phyloP scores from a whole-genome alignment of 768 basidiomycete species.

The Pleurotus djamor region DNA sequence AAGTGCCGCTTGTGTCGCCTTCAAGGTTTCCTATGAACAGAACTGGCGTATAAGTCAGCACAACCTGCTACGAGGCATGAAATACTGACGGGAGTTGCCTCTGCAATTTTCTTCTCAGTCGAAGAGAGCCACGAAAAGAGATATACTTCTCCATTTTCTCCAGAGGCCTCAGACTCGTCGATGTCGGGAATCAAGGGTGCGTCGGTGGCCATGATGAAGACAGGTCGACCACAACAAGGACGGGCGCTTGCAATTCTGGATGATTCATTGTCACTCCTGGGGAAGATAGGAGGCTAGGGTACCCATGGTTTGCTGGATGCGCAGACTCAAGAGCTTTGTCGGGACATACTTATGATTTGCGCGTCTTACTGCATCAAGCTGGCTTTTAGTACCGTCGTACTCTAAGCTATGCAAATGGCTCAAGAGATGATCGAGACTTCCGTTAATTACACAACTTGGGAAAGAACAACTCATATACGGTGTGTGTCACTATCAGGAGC shows the following conservation, averaged over 20 bases:
- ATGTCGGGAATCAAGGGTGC: constrained; percentile 20
- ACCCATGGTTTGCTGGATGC: no score
- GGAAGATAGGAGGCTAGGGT: no score
- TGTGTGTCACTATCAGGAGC: background rate
- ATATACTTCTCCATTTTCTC: constrained; percentile 80
- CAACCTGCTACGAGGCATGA: background rate
- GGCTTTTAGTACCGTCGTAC: no score
- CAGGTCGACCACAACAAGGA: background rate
- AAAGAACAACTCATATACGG: background rate
- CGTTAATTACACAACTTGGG: background rate
- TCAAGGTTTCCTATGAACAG: constrained; percentile 57
- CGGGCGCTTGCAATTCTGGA: background rate
- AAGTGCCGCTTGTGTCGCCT: constrained; percentile 56
- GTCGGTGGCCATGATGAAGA: background rate
- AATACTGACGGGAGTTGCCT: constrained; percentile 48
- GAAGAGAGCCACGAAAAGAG: constrained; percentile 81
- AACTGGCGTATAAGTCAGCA: constrained; percentile 6
- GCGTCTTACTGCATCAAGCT: no score
- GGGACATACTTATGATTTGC: no score
- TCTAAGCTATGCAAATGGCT: background rate
- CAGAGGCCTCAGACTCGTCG: constrained; percentile 56
- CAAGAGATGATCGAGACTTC: background rate
- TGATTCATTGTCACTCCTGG: background rate
- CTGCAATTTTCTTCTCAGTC: constrained; percentile 55
- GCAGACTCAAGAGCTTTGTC: no score